Conservation (phyloP, 306 rosid species). For the Dryas drummondii region DNA sequence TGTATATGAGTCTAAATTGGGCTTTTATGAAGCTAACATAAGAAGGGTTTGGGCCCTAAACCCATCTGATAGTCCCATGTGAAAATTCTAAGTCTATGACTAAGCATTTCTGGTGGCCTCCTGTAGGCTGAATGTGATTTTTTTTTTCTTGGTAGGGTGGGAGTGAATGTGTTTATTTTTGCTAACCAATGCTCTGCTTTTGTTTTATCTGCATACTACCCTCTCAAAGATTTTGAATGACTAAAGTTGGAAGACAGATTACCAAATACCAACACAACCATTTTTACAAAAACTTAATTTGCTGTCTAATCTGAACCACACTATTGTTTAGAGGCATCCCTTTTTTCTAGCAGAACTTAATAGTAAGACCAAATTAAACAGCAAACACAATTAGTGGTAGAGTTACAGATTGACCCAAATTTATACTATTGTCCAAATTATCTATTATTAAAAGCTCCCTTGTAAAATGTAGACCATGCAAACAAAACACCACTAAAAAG, state of each 20-base stretch:
- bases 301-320: not conserved
- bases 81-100: too few relatives aligned
- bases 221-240: not conserved
- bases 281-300: not conserved
- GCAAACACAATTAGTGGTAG: conserved; percentile 2
- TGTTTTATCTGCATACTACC: not conserved
- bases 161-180: too few relatives aligned
- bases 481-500: not conserved
- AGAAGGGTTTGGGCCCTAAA: too few relatives aligned
- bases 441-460: not conserved
- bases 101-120: too few relatives aligned
- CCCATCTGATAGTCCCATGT: too few relatives aligned
- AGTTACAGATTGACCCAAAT: not conserved
- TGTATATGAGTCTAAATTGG: too few relatives aligned
- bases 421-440: not conserved
- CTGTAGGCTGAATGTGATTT: too few relatives aligned
- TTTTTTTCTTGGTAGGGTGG: too few relatives aligned
- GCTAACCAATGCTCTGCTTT: too few relatives aligned
- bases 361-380: conserved; percentile 9
- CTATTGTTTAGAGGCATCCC: conserved; percentile 1
- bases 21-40: too few relatives aligned
- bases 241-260: conserved; percentile 10
- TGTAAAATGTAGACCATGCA: conserved; percentile 6
- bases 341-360: not conserved
- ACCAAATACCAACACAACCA: not conserved